These are phyloP conservation scores for Didymellaceae sp. DNA, from an alignment of 2,329 filamentous ascomycete species.

Conservation along the genomic window DNA sequence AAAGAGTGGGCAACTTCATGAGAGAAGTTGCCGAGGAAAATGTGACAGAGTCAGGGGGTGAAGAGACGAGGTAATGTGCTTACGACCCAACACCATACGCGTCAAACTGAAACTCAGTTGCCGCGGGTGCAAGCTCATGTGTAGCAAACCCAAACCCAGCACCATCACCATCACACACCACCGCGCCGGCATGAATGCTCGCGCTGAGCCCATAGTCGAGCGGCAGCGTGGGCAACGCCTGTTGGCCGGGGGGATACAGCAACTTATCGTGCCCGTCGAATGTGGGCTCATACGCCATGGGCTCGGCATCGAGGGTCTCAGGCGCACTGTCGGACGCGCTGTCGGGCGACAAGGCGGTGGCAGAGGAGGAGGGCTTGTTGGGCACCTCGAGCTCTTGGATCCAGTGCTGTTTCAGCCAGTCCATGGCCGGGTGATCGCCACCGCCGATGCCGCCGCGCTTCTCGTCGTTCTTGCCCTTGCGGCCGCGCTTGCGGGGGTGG, in stretches of 20 bases:
- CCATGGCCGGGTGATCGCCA: conserved; percentile 67
- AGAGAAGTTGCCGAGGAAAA: no score
- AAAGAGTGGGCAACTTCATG: no score
- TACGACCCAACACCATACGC: conserved; percentile 24
- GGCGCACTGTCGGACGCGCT: conserved; percentile 31
- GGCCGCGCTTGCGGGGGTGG: conserved; percentile 68
- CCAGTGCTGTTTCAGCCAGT: conserved; percentile 64
- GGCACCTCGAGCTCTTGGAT: conserved; percentile 63
- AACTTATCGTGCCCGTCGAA: background rate
- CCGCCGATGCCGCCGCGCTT: conserved; percentile 67
- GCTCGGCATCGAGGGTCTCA: background rate
- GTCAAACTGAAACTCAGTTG: conserved; percentile 38
- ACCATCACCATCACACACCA: conserved; percentile 31
- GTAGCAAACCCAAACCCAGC: no score
- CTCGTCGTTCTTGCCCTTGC: conserved; percentile 64
- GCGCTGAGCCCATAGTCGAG: conserved; percentile 20
- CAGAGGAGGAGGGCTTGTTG: no score
- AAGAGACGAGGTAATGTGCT: no score
- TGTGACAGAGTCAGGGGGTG: no score
- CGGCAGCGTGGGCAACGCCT: conserved; percentile 8
- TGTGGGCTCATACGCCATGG: background rate
- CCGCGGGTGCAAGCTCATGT: conserved; percentile 23
- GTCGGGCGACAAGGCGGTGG: conserved; percentile 24
- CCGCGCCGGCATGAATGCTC: conserved; percentile 28
- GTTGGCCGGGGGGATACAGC: conserved; percentile 8